A percentile compares a stretch with the other conserved stretches of the same genome.
Conservation (phyloP, 1,284 basidiomycete species). For the Mycosarcoma mackinlayi region DNA sequence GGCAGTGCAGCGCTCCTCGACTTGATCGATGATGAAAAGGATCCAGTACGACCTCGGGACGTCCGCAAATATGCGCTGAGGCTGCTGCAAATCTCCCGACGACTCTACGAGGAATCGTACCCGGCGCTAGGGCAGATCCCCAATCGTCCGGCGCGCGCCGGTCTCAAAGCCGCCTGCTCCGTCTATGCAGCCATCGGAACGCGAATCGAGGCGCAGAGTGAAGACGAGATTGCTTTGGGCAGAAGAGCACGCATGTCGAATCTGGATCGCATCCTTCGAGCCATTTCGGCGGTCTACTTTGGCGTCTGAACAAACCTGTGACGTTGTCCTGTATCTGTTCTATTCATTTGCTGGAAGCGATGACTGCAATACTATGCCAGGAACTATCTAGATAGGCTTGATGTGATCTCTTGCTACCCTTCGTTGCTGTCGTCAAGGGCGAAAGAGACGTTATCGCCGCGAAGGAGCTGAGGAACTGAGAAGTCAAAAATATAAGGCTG, state of each 20-base stretch:
- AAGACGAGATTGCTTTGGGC: constrained; percentile 23
- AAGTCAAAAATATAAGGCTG: no score
- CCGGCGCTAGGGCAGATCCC: constrained; percentile 51
- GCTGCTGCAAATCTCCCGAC: constrained; percentile 40
- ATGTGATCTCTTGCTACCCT: no score
- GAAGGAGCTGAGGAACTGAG: no score
- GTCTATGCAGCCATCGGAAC: constrained; percentile 56
- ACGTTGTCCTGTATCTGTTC: no score
- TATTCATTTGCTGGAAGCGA: no score
- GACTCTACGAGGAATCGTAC: constrained; percentile 41
- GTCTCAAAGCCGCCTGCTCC: constrained; percentile 55
- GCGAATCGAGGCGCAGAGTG: constrained; percentile 34
- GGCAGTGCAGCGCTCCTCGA: not conserved
- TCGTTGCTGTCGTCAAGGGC: no score
- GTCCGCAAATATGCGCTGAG: constrained; percentile 43
- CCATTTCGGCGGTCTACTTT: constrained; percentile 43
- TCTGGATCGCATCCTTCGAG: constrained; percentile 18
- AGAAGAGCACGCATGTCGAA: constrained; percentile 42
- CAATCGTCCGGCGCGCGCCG: constrained; percentile 46
- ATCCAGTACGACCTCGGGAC: constrained; percentile 15
- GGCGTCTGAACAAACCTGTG: no score
- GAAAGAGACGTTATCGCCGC: no score
- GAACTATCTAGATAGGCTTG: no score
- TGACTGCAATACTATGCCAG: no score
- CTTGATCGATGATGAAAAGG: not conserved